These are phyloP conservation scores for Vigna angularis DNA, from an alignment of 306 rosid genomes.

Conservation along the genomic window DNA sequence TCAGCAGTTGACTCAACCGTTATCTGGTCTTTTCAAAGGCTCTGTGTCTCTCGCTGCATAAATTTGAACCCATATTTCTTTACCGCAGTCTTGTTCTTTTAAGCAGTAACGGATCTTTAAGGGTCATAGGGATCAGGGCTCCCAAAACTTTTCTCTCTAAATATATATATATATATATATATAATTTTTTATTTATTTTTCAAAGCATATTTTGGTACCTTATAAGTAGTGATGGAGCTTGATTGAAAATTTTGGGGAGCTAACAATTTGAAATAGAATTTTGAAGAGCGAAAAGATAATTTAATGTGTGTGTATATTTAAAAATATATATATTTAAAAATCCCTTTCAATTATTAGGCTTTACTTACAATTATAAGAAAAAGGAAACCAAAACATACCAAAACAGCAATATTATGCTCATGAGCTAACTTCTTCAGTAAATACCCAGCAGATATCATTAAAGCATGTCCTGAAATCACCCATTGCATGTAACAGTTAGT, in stretches of 20 bases:
- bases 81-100: not conserved
- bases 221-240: too few relatives aligned
- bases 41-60: not conserved
- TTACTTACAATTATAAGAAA: constrained; percentile 33
- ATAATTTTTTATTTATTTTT: too few relatives aligned
- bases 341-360: not conserved
- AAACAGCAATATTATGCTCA: constrained; percentile 76
- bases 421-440: constrained; percentile 84
- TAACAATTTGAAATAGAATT: too few relatives aligned
- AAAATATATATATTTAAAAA: too few relatives aligned
- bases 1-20: constrained; percentile 11
- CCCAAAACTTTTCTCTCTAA: too few relatives aligned
- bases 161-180: too few relatives aligned
- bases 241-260: too few relatives aligned
- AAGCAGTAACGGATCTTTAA: too few relatives aligned
- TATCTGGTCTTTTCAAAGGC: not conserved
- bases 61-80: not conserved
- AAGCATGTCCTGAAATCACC: constrained; percentile 72
- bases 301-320: too few relatives aligned
- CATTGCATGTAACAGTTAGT: constrained; percentile 38
- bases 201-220: too few relatives aligned
- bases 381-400: constrained; percentile 56
- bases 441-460: constrained; percentile 86
- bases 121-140: too few relatives aligned
- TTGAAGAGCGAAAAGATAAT: too few relatives aligned